These are phyloP conservation scores for Ustilago nuda DNA, from an alignment of 1,284 basidiomycete species.

Conservation along the genomic window DNA sequence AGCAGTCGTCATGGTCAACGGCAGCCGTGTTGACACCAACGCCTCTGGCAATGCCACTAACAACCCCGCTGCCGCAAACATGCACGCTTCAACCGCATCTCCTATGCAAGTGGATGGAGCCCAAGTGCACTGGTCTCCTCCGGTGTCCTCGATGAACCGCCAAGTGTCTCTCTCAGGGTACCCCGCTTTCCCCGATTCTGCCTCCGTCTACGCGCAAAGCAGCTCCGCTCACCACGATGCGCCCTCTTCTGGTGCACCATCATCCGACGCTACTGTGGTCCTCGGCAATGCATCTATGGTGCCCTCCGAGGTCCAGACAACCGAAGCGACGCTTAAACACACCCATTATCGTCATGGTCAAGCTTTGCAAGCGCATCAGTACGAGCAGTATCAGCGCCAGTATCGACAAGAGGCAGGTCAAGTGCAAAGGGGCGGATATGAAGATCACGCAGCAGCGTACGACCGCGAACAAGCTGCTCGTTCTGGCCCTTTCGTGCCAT, in stretches of 20 bases:
- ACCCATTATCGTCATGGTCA: constrained; percentile 24
- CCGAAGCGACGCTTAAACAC: constrained; percentile 34
- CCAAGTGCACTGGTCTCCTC: constrained; percentile 49
- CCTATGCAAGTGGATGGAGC: constrained; percentile 51
- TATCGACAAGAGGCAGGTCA: constrained; percentile 25
- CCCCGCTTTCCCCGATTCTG: constrained; percentile 61
- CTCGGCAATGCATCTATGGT: constrained; percentile 25
- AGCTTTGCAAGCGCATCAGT: constrained; percentile 40
- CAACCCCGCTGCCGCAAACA: background rate
- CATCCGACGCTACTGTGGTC: constrained; percentile 28
- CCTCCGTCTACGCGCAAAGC: constrained; percentile 50
- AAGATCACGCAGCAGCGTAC: constrained; percentile 34
- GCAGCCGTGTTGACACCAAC: constrained; percentile 9
- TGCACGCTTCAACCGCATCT: constrained; percentile 31
- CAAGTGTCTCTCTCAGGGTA: constrained; percentile 50
- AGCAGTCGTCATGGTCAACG: constrained; percentile 28
- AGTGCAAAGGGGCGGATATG: constrained; percentile 27
- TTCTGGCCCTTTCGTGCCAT: constrained; percentile 18
- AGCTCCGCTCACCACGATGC: constrained; percentile 43
- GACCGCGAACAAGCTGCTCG: constrained; percentile 24
- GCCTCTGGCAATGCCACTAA: constrained; percentile 6
- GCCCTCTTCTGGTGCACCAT: constrained; percentile 20
- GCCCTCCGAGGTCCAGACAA: constrained; percentile 31
- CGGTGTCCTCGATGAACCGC: constrained; percentile 17
- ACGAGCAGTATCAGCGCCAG: constrained; percentile 46